phyloP scores from a whole-genome alignment of 805 yeast genomes.

The Candida boidinii region DNA sequence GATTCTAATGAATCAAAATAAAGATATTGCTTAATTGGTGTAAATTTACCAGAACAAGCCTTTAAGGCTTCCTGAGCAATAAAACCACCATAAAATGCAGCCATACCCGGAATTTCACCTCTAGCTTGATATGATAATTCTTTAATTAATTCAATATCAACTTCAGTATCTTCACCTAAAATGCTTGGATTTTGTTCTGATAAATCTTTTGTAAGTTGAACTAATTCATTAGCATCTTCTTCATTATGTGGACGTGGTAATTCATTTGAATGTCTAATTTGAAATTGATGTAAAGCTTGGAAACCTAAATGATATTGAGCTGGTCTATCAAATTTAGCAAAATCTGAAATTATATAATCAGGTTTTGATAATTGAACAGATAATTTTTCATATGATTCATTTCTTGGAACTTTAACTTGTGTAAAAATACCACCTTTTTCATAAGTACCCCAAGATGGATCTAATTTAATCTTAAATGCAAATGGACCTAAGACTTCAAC shows the following conservation, averaged over 20 bases:
- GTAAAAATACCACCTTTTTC: conserved; percentile 83
- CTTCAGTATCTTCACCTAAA: conserved; percentile 39
- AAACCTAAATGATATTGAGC: conserved; percentile 86
- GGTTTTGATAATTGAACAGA: conserved; percentile 63
- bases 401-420: conserved; percentile 80
- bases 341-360: conserved; percentile 75
- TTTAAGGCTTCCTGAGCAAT: conserved; percentile 95
- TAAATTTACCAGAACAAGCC: conserved; percentile 90
- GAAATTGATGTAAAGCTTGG: conserved; percentile 78
- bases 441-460: conserved; percentile 52
- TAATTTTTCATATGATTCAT: conserved; percentile 54
- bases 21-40: conserved; percentile 87
- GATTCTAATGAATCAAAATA: conserved; percentile 94
- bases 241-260: conserved; percentile 73
- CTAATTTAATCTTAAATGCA: conserved; percentile 69
- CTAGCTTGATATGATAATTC: conserved; percentile 78
- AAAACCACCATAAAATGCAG: conserved; percentile 87
- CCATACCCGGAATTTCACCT: conserved; percentile 87
- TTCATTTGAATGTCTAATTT: conserved; percentile 46
- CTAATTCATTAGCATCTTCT: conserved; percentile 63
- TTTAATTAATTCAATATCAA: conserved; percentile 57
- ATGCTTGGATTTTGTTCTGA: conserved; percentile 47
- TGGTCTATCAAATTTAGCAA: conserved; percentile 90
- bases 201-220: conserved; percentile 51
- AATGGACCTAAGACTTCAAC: conserved; percentile 91